phyloP scores from a whole-genome alignment of 2,329 filamentous ascomycete species.

The Penicillium janthinellum region DNA sequence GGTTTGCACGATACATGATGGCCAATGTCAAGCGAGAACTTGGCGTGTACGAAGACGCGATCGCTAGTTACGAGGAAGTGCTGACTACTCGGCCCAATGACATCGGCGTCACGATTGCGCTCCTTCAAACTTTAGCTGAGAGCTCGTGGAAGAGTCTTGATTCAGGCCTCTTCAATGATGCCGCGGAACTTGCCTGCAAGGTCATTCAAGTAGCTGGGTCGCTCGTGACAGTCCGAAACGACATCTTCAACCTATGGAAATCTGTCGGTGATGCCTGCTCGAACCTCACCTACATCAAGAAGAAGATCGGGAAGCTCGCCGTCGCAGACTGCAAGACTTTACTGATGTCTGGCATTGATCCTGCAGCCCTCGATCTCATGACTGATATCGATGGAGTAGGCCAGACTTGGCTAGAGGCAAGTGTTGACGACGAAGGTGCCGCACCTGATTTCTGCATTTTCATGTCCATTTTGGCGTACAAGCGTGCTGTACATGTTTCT shows the following conservation, averaged over 20 bases:
- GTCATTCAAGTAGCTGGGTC: conserved; percentile 68
- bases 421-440: conserved; percentile 37
- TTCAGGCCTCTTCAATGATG: conserved; percentile 83
- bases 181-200: conserved; percentile 68
- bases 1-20: conserved; percentile 97
- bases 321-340: conserved; percentile 57
- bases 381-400: conserved; percentile 69
- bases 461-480: conserved; percentile 80
- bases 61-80: conserved; percentile 74
- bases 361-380: conserved; percentile 62
- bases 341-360: conserved; percentile 54
- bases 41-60: conserved; percentile 83
- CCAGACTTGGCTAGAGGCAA: conserved; percentile 39
- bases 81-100: conserved; percentile 69
- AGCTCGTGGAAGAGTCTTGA: conserved; percentile 75
- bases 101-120: conserved; percentile 81
- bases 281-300: conserved; percentile 77
- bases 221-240: conserved; percentile 62
- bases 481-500: conserved; percentile 76
- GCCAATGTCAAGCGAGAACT: conserved; percentile 92
- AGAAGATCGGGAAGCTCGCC: conserved; percentile 66
- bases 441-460: conserved; percentile 61
- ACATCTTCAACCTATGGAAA: conserved; percentile 95
- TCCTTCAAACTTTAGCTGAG: conserved; percentile 86
- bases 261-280: conserved; percentile 84